Percentiles rank a stretch among this genome's conserved stretches.
These are phyloP conservation scores for Cladochytrium replicatum DNA, from an alignment of 192 early-diverging fungal species.

Conservation along the genomic window DNA sequence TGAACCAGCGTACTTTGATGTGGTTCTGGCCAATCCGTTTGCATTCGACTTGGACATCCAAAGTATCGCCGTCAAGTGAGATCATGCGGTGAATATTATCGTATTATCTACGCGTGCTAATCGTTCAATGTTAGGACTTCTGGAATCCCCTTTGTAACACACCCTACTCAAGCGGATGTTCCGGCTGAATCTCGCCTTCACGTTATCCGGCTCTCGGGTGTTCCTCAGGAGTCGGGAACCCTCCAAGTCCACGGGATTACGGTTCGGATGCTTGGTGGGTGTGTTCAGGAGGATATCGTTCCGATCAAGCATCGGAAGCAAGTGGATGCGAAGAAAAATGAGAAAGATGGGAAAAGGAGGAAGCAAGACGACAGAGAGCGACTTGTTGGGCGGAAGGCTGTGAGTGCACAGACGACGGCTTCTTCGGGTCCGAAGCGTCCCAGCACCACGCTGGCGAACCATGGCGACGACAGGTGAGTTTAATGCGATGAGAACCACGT, in stretches of 20 bases:
- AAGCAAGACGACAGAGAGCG: slow-evolving; percentile 34
- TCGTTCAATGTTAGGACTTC: slow-evolving; percentile 35
- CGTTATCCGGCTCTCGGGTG: slow-evolving; percentile 53
- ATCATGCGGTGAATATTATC: neutral
- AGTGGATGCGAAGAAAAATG: slow-evolving; percentile 48
- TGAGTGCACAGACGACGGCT: too few species aligned
- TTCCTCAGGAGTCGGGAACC: slow-evolving; percentile 47
- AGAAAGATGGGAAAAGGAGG: slow-evolving; percentile 25
- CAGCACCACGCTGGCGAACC: too few species aligned
- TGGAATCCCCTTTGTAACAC: slow-evolving; percentile 49
- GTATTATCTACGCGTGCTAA: neutral
- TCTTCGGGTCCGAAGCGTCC: too few species aligned
- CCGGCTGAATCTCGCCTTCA: slow-evolving; percentile 50
- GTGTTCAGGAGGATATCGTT: slow-evolving; percentile 48
- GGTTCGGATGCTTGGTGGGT: slow-evolving; percentile 57
- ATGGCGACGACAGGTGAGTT: too few species aligned
- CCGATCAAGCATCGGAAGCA: slow-evolving; percentile 39
- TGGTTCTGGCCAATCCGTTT: slow-evolving; percentile 67
- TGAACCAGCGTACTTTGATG: slow-evolving; percentile 59
- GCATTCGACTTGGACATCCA: slow-evolving; percentile 69
- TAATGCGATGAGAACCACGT: too few species aligned
- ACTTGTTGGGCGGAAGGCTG: too few species aligned
- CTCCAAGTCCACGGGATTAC: slow-evolving; percentile 53
- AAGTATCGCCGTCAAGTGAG: slow-evolving; percentile 47
- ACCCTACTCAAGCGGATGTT: slow-evolving; percentile 47